Evolutionary conservation across 1,139 yeast genomes (phyloP), one percentile per base, ranked within the genome.

Genomic region (Yamadazyma atlantica): DNA sequence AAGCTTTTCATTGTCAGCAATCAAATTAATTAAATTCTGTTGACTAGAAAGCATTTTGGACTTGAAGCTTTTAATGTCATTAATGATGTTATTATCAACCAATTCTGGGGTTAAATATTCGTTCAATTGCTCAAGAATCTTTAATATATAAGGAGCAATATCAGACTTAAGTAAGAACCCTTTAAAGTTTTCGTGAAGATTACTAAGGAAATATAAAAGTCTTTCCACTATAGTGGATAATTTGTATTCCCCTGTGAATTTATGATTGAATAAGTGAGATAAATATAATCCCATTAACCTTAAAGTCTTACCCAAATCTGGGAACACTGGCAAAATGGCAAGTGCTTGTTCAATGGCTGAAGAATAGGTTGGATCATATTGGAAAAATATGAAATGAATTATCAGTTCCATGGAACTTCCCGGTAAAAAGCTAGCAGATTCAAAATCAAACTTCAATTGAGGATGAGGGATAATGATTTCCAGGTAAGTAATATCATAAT

Each of bases 341-440:
- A 84, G 62, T 4, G 85, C 61, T 37, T 78, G 76, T 18, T 55
- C 54, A 4, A 75, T 66, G 27, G 69, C 56, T 4, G 39, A 39
- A 4, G 42, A 27, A 33, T 45, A 49, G 1, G 37, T 33, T 7
- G 45, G 36, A 36, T 58, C 56, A 22, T 51, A 42, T 26, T 54
- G 51, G 59, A 86, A 86, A 6, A 87, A 58, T 24, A 85, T 66
- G 9, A 85, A 78, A 57, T 88, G 96, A 43, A 89, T 75, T 30
- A 88, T 68, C 29, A 89, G 75, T 55, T 87, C 96, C 13, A 80
- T 57, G 1, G 87, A 57, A 41, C 49, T 50, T 3, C 43, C 48
- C 4, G 44, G 37, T 21, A 28, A 16, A 16, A 44, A 38, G 4
- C 31, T 23, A 3, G 26, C 6, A 41, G 39, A 40, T 3, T 66